Base-by-base conservation (phyloP, 2,329 filamentous ascomycete species). In the Apiospora kogelbergensis region DNA sequence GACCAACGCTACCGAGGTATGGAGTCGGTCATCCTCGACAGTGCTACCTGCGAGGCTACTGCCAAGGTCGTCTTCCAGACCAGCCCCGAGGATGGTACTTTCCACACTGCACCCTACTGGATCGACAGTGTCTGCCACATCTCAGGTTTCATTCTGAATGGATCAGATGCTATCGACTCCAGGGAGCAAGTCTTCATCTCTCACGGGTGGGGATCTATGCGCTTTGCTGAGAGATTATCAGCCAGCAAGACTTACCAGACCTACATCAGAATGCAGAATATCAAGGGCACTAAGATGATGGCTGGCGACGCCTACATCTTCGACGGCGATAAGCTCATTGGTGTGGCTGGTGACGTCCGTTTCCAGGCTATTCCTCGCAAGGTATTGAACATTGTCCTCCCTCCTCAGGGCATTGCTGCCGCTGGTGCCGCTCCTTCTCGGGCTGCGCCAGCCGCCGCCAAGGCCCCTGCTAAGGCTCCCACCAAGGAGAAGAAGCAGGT, bases 361-460 rank as follows among this genome's bases (percentile, higher is more conserved):
- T 92, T 92, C 82, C 87, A 89, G 77, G 84, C 87, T 73, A 90
- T 91, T 67, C 89, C 90, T 44, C 89, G 90, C 74, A 86, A 87
- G 74, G 83, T 90, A 30, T 83, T 92, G 70, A 90, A 91, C 81
- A 85, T 89, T 73, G 86, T 93, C 78, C 81, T 93, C 71, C 90
- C 90, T 68, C 89, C 89, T 1, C 82, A 84, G 37, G 87, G 86
- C 63, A 84, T 84, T 71, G 80, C 78, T 46, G 78, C 80, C 26
- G 79, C 81, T 53, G 76, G 79, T 41, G 75, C 81, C 30, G 73
- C 79, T 6, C 75, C 81, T 30, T 71, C 79, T 66, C 79, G 80
- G 63, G 73, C 79, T 65, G 70, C 78, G 24, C 72, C 74, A 4
- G 33, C 60, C 37, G 73, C 80, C 41, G 78, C 80, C 63, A 69